These are phyloP conservation scores for Amesomyces nigricolor DNA, from an alignment of 2,329 filamentous ascomycete species.

Conservation along the genomic window DNA sequence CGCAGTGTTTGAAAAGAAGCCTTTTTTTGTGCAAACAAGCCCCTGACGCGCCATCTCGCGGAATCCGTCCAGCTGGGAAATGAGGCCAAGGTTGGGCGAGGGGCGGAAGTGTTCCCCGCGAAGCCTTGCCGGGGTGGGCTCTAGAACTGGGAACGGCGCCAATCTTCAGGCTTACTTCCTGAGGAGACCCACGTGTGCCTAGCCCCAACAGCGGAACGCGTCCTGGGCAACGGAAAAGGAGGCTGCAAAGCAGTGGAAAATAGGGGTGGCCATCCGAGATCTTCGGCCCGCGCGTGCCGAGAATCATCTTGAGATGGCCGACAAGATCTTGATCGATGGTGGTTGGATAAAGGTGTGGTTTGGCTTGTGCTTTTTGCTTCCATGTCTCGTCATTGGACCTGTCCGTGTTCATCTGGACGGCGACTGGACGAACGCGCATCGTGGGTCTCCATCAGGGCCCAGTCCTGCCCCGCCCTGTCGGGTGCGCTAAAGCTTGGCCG, in stretches of 20 bases:
- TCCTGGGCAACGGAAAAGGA: too few species aligned
- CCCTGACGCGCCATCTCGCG: background rate
- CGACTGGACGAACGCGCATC: background rate
- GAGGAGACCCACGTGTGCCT: too few species aligned
- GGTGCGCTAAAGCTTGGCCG: slow-evolving; percentile 21
- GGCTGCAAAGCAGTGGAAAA: too few species aligned
- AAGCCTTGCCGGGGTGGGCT: background rate
- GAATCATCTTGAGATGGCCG: too few species aligned
- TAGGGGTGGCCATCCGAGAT: too few species aligned
- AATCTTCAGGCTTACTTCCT: background rate
- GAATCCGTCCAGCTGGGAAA: slow-evolving; percentile 8
- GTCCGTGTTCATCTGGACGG: background rate
- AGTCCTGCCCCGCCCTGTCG: slow-evolving; percentile 3
- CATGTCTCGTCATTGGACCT: background rate
- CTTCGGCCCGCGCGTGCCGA: too few species aligned
- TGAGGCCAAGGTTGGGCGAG: background rate
- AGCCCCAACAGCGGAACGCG: too few species aligned
- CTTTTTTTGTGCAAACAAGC: too few species aligned
- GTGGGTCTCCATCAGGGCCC: background rate
- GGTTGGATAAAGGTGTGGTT: too few species aligned
- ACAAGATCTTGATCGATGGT: too few species aligned
- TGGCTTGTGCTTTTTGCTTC: too few species aligned
- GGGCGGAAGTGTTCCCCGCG: slow-evolving; percentile 5
- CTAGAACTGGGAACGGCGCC: background rate
- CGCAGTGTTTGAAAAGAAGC: too few species aligned